phyloP scores from a whole-genome alignment of 2,329 filamentous ascomycete species.

The Apiospora koreana region DNA sequence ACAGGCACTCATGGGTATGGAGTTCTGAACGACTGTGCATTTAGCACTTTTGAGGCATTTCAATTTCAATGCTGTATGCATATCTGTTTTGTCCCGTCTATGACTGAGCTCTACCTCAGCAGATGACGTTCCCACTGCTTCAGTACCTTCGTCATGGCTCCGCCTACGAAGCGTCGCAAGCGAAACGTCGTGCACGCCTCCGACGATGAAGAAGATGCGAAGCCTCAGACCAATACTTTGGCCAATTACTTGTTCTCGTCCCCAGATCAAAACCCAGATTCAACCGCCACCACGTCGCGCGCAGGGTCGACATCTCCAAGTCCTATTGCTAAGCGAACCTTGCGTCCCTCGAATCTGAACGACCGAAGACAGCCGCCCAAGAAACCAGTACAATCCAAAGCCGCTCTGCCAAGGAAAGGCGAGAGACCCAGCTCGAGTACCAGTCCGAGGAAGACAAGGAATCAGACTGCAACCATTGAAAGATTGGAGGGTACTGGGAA shows the following conservation, averaged over 20 bases:
- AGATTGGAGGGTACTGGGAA: slow-evolving; percentile 52
- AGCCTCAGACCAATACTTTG: slow-evolving; percentile 45
- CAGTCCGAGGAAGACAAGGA: slow-evolving; percentile 46
- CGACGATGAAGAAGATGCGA: slow-evolving; percentile 49
- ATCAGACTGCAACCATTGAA: slow-evolving; percentile 23
- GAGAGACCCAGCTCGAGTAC: slow-evolving; percentile 40
- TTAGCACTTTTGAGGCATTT: background rate
- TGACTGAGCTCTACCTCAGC: slow-evolving; percentile 12
- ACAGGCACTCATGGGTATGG: background rate
- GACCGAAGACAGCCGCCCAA: slow-evolving; percentile 24
- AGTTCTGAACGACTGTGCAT: background rate
- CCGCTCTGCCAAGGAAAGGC: slow-evolving; percentile 23
- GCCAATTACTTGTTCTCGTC: slow-evolving; percentile 57
- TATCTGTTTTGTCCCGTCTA: background rate
- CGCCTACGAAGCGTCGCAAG: slow-evolving; percentile 60
- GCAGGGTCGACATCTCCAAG: slow-evolving; percentile 24
- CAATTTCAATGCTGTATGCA: background rate
- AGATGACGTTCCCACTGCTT: slow-evolving; percentile 25
- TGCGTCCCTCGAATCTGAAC: slow-evolving; percentile 20
- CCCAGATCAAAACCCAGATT: slow-evolving; percentile 34
- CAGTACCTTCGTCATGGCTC: slow-evolving; percentile 47
- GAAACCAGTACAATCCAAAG: slow-evolving; percentile 10
- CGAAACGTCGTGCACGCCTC: slow-evolving; percentile 54
- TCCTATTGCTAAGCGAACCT: slow-evolving; percentile 25
- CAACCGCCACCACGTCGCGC: slow-evolving; percentile 23